Percentiles rank a stretch among this genome's conserved stretches.
phyloP scores from a whole-genome alignment of 106 monocot species.

The Phalaenopsis equestris region DNA sequence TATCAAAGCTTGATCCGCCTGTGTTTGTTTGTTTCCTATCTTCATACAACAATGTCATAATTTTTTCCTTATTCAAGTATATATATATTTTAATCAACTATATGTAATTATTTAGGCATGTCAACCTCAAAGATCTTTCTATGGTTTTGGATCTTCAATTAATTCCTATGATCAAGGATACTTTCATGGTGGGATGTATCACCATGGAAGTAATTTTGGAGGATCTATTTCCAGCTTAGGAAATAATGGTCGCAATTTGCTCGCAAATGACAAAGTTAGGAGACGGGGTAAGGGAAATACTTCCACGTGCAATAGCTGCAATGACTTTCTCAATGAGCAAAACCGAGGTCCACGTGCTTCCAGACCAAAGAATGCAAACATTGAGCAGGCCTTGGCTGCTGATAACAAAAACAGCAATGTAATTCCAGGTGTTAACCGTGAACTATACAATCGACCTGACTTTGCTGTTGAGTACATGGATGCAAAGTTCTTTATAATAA shows the following conservation, averaged over 20 bases:
- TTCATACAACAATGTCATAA: not conserved
- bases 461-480: conserved; percentile 67
- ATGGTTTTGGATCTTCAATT: conserved; percentile 35
- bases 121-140: conserved; percentile 31
- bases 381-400: conserved; percentile 15
- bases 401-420: conserved; percentile 19
- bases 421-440: conserved; percentile 10
- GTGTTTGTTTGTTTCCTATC: not conserved
- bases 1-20: not conserved
- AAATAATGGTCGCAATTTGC: conserved; percentile 19
- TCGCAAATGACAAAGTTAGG: conserved; percentile 34
- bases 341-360: conserved; percentile 55
- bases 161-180: conserved; percentile 38
- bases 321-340: conserved; percentile 62
- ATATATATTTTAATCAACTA: not conserved
- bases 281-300: conserved; percentile 36
- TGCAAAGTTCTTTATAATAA: conserved; percentile 87
- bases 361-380: conserved; percentile 31
- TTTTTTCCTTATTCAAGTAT: not conserved
- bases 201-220: conserved; percentile 32
- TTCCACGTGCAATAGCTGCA: conserved; percentile 29
- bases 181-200: conserved; percentile 32
- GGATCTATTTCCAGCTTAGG: conserved; percentile 22
- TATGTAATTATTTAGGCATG: conserved; percentile 19
- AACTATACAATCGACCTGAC: conserved; percentile 49